phyloP scores from a whole-genome alignment of 169 alveolate species.

The Babesia bigemina region DNA sequence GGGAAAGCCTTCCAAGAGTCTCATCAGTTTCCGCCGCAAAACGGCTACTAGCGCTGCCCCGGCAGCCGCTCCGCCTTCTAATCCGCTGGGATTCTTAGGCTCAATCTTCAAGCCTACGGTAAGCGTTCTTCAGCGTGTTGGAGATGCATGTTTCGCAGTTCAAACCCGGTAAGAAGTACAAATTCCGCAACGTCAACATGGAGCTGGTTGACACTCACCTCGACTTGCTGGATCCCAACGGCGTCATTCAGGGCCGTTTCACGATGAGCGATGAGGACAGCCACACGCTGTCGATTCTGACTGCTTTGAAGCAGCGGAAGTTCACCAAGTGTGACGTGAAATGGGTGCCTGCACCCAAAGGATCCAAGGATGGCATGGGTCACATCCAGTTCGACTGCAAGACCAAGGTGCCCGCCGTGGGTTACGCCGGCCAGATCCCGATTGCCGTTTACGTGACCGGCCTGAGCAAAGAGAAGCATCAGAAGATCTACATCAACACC shows the following conservation, averaged over 20 bases:
- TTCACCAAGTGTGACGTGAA: slow-evolving; percentile 52
- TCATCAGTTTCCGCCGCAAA: neutral
- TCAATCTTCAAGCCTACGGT: slow-evolving; percentile 3
- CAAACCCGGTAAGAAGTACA: slow-evolving; percentile 34
- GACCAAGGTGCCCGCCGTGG: slow-evolving; percentile 29
- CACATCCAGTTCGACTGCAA: slow-evolving; percentile 46
- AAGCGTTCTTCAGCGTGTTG: neutral
- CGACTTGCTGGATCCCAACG: slow-evolving; percentile 51
- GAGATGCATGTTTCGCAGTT: slow-evolving; percentile 27
- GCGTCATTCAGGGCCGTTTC: slow-evolving; percentile 48
- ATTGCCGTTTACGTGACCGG: slow-evolving; percentile 47
- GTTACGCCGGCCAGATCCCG: slow-evolving; percentile 59
- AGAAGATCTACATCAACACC: slow-evolving; percentile 47
- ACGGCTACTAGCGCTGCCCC: neutral
- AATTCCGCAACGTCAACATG: slow-evolving; percentile 46
- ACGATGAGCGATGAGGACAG: slow-evolving; percentile 34
- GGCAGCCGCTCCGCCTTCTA: too few species aligned
- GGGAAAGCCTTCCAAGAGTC: neutral
- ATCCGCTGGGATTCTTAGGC: neutral
- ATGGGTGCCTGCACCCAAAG: slow-evolving; percentile 55
- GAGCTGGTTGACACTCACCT: slow-evolving; percentile 43
- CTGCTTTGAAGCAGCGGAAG: slow-evolving; percentile 27
- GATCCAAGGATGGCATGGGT: slow-evolving; percentile 14
- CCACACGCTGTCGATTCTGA: slow-evolving; percentile 40
- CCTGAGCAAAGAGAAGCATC: slow-evolving; percentile 5